Percentiles rank a stretch among this genome's conserved stretches.
These are phyloP conservation scores for Babesia sp. DNA, from an alignment of 169 alveolate genomes.

Conservation along the genomic window DNA sequence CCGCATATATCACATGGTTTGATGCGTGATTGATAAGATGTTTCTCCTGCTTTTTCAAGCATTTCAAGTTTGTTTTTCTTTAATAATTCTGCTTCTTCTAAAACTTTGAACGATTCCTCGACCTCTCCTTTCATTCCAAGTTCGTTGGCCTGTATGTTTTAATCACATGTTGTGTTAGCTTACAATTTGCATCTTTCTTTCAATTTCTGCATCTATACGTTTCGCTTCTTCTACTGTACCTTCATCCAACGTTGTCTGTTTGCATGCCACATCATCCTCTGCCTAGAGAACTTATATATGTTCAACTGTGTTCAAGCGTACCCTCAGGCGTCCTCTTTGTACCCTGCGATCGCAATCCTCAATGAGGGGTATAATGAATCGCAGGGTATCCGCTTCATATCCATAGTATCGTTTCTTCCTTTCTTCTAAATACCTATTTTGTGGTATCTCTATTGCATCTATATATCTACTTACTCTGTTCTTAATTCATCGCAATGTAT, in stretches of 20 bases:
- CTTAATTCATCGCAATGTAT: slow-evolving; percentile 76
- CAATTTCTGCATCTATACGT: slow-evolving; percentile 58
- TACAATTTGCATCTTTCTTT: slow-evolving; percentile 56
- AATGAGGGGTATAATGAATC: slow-evolving; percentile 73
- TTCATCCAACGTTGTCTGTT: slow-evolving; percentile 52
- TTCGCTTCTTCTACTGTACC: slow-evolving; percentile 53
- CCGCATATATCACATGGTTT: slow-evolving; percentile 85
- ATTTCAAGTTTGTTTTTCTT: slow-evolving; percentile 73
- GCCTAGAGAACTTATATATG: slow-evolving; percentile 14
- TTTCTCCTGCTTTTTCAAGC: slow-evolving; percentile 76
- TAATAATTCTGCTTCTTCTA: slow-evolving; percentile 73
- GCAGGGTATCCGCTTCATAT: slow-evolving; percentile 74
- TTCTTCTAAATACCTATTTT: slow-evolving; percentile 62
- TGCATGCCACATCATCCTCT: slow-evolving; percentile 54
- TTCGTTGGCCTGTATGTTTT: slow-evolving; percentile 41
- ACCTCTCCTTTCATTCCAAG: slow-evolving; percentile 76
- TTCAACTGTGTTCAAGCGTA: not conserved
- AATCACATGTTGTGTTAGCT: not conserved
- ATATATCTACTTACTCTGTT: slow-evolving; percentile 37
- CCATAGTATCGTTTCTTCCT: slow-evolving; percentile 64
- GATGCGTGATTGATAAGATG: slow-evolving; percentile 72
- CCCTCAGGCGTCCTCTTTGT: slow-evolving; percentile 69
- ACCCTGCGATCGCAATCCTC: slow-evolving; percentile 79
- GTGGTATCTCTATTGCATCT: not conserved
- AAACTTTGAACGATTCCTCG: slow-evolving; percentile 72